Conservation (phyloP, 352 stramenopile genomes). For the Stramenopiles sp. region DNA sequence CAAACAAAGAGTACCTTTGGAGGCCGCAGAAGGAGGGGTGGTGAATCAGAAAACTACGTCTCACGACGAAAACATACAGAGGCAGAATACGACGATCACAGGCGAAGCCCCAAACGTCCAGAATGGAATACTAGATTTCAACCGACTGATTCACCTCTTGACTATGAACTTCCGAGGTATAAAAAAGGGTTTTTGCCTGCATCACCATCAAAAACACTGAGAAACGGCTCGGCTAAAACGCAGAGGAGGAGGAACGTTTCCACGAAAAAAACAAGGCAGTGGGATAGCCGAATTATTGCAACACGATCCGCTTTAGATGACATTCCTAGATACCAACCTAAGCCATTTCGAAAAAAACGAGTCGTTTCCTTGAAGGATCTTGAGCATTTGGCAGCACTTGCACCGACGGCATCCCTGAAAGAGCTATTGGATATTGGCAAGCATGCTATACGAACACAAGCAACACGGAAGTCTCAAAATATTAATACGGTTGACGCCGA, state of each 20-base stretch:
- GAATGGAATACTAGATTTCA: background rate
- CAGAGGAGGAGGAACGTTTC: background rate
- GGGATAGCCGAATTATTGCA: background rate
- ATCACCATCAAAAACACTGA: background rate
- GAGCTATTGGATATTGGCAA: background rate
- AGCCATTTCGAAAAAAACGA: background rate
- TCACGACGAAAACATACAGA: background rate
- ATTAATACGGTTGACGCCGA: background rate
- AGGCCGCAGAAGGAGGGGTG: background rate
- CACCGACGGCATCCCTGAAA: background rate
- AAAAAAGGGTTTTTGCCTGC: background rate
- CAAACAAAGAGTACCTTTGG: background rate
- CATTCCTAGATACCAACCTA: background rate
- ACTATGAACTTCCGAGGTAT: background rate
- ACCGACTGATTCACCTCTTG: background rate
- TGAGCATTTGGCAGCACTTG: background rate
- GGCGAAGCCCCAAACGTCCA: background rate
- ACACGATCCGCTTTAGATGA: background rate
- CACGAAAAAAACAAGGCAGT: background rate
- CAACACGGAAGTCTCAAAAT: background rate
- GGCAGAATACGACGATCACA: background rate
- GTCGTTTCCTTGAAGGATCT: background rate
- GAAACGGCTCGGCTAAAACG: background rate
- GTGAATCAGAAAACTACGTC: background rate
- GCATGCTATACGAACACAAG: background rate